phyloP scores from a whole-genome alignment of 1,284 basidiomycete species.

The Pulchroboletus neoregius region DNA sequence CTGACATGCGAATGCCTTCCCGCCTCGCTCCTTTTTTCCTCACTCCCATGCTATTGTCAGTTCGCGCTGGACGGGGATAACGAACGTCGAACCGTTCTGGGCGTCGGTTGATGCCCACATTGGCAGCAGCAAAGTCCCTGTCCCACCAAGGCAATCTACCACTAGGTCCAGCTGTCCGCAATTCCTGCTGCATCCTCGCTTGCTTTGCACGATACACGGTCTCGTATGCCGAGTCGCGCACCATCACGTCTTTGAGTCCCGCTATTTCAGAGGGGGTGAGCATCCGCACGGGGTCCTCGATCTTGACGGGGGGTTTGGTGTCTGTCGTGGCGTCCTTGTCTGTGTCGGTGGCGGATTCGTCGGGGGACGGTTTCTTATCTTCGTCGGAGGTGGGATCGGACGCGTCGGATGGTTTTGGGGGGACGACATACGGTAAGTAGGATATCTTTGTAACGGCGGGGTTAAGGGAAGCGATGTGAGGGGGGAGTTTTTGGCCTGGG shows the following conservation, averaged over 20 bases:
- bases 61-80: slow-evolving; percentile 54
- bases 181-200: slow-evolving; percentile 29
- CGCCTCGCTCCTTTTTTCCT: slow-evolving; percentile 55
- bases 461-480: slow-evolving; percentile 34
- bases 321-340: slow-evolving; percentile 24
- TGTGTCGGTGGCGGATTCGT: slow-evolving; percentile 11
- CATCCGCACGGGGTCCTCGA: slow-evolving; percentile 32
- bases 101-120: slow-evolving; percentile 28
- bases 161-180: slow-evolving; percentile 27
- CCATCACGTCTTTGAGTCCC: slow-evolving; percentile 45
- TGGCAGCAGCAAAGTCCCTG: slow-evolving; percentile 21
- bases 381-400: slow-evolving; percentile 22
- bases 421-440: slow-evolving; percentile 27
- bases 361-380: slow-evolving; percentile 24
- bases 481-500: slow-evolving; percentile 32
- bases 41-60: slow-evolving; percentile 39
- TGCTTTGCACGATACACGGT: slow-evolving; percentile 32
- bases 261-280: slow-evolving; percentile 40
- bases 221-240: slow-evolving; percentile 46
- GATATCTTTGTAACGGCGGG: slow-evolving; percentile 33
- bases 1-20: slow-evolving; percentile 71
- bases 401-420: slow-evolving; percentile 19
- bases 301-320: slow-evolving; percentile 13
- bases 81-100: slow-evolving; percentile 61
- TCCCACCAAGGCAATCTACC: slow-evolving; percentile 33